phyloP scores from a whole-genome alignment of 805 yeast genomes.

The Lipomyces orientalis region DNA sequence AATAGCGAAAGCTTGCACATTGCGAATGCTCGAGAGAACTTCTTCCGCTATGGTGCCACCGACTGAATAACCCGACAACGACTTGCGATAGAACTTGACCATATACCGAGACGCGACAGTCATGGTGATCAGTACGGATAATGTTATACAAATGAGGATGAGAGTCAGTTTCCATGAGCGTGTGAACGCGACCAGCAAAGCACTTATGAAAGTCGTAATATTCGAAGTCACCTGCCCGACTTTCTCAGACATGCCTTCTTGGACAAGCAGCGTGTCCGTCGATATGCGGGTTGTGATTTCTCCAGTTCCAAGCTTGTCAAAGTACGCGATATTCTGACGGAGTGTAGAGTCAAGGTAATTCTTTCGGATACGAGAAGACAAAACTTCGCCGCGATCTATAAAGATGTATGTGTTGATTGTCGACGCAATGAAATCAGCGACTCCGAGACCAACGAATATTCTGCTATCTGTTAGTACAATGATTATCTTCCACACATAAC shows the following conservation, averaged over 20 bases:
- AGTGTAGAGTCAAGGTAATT: conserved; percentile 46
- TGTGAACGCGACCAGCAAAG: conserved; percentile 47
- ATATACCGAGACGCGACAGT: conserved; percentile 43
- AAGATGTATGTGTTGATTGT: conserved; percentile 45
- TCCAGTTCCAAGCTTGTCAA: conserved; percentile 52
- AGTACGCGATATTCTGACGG: conserved; percentile 51
- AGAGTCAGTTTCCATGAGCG: conserved; percentile 49
- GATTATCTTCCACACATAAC: conserved; percentile 46
- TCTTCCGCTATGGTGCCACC: conserved; percentile 50
- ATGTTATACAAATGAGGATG: conserved; percentile 45
- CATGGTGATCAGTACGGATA: conserved; percentile 44
- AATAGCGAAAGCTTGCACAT: conserved; percentile 51
- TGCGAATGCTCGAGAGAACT: conserved; percentile 48
- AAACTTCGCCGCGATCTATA: conserved; percentile 50
- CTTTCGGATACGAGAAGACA: conserved; percentile 50
- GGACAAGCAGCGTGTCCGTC: conserved; percentile 49
- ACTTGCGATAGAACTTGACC: conserved; percentile 18
- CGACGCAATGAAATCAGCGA: conserved; percentile 20
- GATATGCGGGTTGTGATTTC: conserved; percentile 52
- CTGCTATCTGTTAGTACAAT: conserved; percentile 23
- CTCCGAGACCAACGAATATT: conserved; percentile 19
- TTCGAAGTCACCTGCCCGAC: conserved; percentile 47
- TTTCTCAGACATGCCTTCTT: conserved; percentile 52
- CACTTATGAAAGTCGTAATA: conserved; percentile 48
- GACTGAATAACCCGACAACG: conserved; percentile 20